Base-by-base conservation (phyloP, 2,329 filamentous ascomycete genomes). In the Spiromastix sp. region DNA sequence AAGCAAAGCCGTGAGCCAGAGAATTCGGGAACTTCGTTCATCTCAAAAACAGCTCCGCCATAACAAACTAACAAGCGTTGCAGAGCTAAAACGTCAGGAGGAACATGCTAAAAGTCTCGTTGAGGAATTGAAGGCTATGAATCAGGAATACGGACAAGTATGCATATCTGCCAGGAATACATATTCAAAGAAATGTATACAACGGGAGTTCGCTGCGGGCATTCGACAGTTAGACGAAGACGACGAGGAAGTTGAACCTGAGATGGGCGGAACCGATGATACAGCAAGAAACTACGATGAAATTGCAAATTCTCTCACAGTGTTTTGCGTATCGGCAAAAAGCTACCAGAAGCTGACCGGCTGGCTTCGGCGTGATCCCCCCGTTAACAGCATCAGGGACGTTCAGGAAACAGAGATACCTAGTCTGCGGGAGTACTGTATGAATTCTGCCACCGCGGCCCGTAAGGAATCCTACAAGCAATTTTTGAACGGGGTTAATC, bases 281-380 rank as follows among this genome's bases (percentile, higher is more conserved):
- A 3, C 10, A 5, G 29, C 61, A 2, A 64, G 73, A 7, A 67
- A 80, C 45, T 81, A 81, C 34, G 64, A 72, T 0, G 54, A 72
- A 28, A 64, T 79, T 5, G 74, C 71, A 0, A 52, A 52, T 6
- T 62, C 59, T 1, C 58, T 82, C 1, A 70, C 74, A 0, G 75
- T 81, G 2, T 82, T 79, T 47, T 81, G 76, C 41, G 71, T 81
- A 11, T 77, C 72, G 38, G 72, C 70, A 30, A 60, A 70, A 29
- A 75, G 70, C 0, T 81, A 78, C 36, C 75, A 81, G 44, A 74
- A 75, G 45, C 54, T 81, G n/a, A 59, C 62, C 25, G 72, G 70
- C 1, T 63, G 71, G 3, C 48, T 79, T 6, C 50, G 59, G 34
- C 68, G 70, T 28, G 75, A 81, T 35, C 55, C 60, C 2, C 45